Base-by-base conservation (phyloP, 169 alveolate genomes). In the Toxoplasma gondii region DNA sequence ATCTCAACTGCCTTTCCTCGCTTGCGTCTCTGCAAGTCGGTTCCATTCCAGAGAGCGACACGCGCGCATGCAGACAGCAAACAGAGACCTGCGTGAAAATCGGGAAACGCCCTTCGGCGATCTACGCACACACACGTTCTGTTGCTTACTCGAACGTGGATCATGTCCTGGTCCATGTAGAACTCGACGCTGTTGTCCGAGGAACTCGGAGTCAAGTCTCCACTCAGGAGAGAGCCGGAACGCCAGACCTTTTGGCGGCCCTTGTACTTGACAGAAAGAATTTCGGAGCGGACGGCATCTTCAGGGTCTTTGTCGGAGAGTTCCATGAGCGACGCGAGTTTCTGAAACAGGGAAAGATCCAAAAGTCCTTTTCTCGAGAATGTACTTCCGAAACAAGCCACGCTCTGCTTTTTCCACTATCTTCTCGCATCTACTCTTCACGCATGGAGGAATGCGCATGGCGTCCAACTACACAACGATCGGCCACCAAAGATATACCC, bases 281-380 rank as follows among this genome's bases (percentile, higher is more conserved):
- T 58, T 31, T 91, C 94, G 16, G 94, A 36, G 78, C 83, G 88
- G 24, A 91, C 83, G 22, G 91, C 67, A 36, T 58, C 91, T 58
- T 54, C 78, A 31, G 94, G 91, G 58, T 70, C 90, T 49, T 70
- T 43, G 54, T 39, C 94, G 16, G 44, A 0, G 4, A 69, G 39
- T 36, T 91, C 94, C 94, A 91, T 91, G 36, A 91, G 43, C 38
- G 91, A 29, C 38, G 91, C 94, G 69, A 91, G 83, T 70, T 91
- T 91, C 94, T 91, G 94, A 69, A 49, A 45, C 74, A n/a, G n/a
- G 27, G 7, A 36, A 87, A 24, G 34, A 27, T 22, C 74, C 22
- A 22, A 22, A 17, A 22, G 10, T 36, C 22, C 69, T 17, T 58
- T 17, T 24, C 70, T 58, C 70, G 24, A 24, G 70, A 58, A 58